Evolutionary conservation across 2,329 filamentous ascomycete genomes (phyloP).

Genomic region (Arachnopeziza araneosa): DNA sequence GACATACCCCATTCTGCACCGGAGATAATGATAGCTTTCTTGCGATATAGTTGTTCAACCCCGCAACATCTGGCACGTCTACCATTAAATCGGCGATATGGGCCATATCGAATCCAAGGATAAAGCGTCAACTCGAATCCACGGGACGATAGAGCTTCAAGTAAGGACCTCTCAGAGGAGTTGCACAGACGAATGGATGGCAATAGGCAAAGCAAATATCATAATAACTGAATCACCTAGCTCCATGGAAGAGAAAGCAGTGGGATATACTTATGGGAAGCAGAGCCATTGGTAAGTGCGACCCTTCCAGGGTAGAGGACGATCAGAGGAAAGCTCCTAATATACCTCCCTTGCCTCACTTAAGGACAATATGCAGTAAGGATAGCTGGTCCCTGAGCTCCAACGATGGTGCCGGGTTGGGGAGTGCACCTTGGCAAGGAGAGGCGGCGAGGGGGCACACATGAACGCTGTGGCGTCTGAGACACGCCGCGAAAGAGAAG

Average conservation of each 20-base stretch:
- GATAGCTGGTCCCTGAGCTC: slow-evolving; percentile 8
- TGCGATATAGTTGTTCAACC: slow-evolving; percentile 44
- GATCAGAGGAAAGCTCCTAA: slow-evolving; percentile 6
- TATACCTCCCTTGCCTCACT: slow-evolving; percentile 2
- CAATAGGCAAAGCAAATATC: neutral
- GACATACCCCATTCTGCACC: neutral
- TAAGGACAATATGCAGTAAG: slow-evolving; percentile 9
- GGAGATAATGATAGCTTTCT: slow-evolving; percentile 39
- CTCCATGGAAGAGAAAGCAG: neutral
- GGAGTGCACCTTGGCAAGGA: neutral
- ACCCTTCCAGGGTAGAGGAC: slow-evolving; percentile 3
- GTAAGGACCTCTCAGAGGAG: neutral
- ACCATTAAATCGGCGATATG: slow-evolving; percentile 57
- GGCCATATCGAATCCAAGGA: slow-evolving; percentile 41
- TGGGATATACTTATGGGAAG: slow-evolving; percentile 14
- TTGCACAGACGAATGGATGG: neutral
- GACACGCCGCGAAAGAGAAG: slow-evolving; percentile 4
- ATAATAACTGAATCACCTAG: neutral
- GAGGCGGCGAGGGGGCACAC: neutral
- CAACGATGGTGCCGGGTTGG: slow-evolving; percentile 12
- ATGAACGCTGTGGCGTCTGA: slow-evolving; percentile 20
- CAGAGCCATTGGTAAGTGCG: slow-evolving; percentile 9
- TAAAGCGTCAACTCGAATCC: neutral
- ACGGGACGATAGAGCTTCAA: neutral
- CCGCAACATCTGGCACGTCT: slow-evolving; percentile 30